Evolutionary conservation across 768 basidiomycete species (phyloP).

Genomic region (Cantharellus cinnabarinus): DNA sequence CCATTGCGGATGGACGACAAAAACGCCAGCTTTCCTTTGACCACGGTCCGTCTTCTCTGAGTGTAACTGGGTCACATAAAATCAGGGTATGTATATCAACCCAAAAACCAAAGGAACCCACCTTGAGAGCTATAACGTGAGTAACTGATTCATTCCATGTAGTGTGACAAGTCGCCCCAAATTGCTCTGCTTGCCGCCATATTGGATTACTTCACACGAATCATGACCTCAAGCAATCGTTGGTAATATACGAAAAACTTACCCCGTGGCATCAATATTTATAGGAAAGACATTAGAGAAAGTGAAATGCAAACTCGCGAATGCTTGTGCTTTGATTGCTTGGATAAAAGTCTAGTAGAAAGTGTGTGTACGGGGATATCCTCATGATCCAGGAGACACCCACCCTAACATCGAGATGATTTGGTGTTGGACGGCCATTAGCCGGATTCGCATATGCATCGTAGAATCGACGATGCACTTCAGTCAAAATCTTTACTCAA

Average conservation of each 20-base stretch:
- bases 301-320: constrained; percentile 62
- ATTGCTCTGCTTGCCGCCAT: constrained; percentile 71
- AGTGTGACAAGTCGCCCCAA: constrained; percentile 53
- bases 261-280: constrained; percentile 57
- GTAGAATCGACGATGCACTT: constrained; percentile 65
- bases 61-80: constrained; percentile 33
- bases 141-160: constrained; percentile 55
- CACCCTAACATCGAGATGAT: constrained; percentile 37
- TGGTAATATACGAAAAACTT: constrained; percentile 7
- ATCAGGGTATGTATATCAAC: neutral
- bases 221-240: neutral
- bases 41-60: constrained; percentile 85
- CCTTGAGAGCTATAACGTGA: constrained; percentile 84
- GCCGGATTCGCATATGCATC: constrained; percentile 31
- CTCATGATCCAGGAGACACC: neutral
- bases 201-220: constrained; percentile 31
- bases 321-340: constrained; percentile 46
- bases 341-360: constrained; percentile 63
- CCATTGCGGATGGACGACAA: constrained; percentile 80
- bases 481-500: constrained; percentile 43
- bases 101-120: constrained; percentile 14
- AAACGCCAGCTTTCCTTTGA: constrained; percentile 49
- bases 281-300: constrained; percentile 93
- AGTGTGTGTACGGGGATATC: neutral
- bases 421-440: constrained; percentile 26